Percentiles rank a stretch among this genome's conserved stretches.
Conservation (phyloP, 495 filamentous ascomycete species). For the Xylaria acuta region DNA sequence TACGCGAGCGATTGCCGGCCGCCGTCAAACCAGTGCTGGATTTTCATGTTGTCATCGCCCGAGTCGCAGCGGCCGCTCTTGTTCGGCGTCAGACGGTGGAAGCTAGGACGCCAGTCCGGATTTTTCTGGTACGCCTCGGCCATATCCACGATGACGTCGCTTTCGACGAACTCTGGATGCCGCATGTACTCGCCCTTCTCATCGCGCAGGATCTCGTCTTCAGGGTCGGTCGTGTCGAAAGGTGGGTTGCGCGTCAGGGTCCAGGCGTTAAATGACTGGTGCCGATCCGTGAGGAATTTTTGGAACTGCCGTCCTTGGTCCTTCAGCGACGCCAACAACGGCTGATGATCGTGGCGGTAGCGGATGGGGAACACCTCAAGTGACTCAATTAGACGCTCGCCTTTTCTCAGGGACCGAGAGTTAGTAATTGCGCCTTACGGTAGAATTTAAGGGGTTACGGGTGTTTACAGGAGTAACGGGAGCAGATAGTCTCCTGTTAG, state of each 20-base stretch:
- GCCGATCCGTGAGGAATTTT: conserved; percentile 54
- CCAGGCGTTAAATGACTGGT: conserved; percentile 53
- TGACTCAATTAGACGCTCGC: conserved; percentile 60
- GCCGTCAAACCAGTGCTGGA: conserved; percentile 39
- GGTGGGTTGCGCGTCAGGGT: conserved; percentile 42
- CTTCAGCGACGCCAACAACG: conserved; percentile 45
- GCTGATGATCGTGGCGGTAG: conserved; percentile 56
- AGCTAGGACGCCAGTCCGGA: conserved; percentile 39
- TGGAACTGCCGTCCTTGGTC: conserved; percentile 54
- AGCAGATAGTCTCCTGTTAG: background rate
- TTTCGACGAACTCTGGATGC: conserved; percentile 49
- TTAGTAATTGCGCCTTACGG: background rate
- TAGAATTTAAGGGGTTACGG: background rate
- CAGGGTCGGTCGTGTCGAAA: conserved; percentile 29
- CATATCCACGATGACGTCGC: conserved; percentile 59
- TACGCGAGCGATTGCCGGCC: conserved; percentile 34
- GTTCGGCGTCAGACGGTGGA: conserved; percentile 33
- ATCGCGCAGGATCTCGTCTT: conserved; percentile 34
- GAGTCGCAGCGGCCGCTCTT: conserved; percentile 32
- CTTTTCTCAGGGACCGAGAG: background rate
- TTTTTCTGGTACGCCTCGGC: conserved; percentile 49
- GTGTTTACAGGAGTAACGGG: background rate
- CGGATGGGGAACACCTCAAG: conserved; percentile 64
- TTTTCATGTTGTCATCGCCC: conserved; percentile 37
- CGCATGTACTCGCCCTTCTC: conserved; percentile 35